Conservation (phyloP, 495 filamentous ascomycete genomes). For the Penicillium goetzii region DNA sequence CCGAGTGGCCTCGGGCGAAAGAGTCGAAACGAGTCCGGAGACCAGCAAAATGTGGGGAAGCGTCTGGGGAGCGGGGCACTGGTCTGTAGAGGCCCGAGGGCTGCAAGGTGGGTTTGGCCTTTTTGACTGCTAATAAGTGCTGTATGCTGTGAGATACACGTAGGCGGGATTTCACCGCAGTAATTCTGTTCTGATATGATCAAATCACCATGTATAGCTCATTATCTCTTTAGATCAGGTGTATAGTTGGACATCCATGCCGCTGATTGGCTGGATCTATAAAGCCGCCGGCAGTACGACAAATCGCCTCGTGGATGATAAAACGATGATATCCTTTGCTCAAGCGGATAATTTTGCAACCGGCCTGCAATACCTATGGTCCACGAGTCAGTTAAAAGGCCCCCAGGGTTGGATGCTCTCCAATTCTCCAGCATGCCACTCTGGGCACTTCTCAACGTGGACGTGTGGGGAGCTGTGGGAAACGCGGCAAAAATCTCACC, state of each 20-base stretch:
- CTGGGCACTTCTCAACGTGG: constrained; percentile 12
- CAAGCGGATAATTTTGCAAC: constrained; percentile 29
- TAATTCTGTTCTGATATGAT: neutral
- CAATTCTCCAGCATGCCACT: neutral
- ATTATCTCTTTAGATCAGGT: neutral
- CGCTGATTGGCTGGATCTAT: constrained; percentile 12
- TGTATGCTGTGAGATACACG: too few relatives aligned
- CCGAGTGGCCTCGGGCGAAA: constrained; percentile 12
- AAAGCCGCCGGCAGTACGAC: constrained; percentile 8
- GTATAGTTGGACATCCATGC: neutral
- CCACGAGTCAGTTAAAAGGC: neutral
- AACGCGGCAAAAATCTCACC: constrained; percentile 34
- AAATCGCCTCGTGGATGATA: neutral
- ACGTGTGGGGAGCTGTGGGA: constrained; percentile 37
- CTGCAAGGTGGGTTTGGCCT: neutral
- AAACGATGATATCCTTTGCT: constrained; percentile 1
- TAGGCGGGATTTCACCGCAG: too few relatives aligned
- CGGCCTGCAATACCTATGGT: constrained; percentile 2
- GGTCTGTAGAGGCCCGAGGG: neutral
- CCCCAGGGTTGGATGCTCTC: neutral
- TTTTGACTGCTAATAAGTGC: neutral
- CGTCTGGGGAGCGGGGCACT: constrained; percentile 20
- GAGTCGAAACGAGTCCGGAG: constrained; percentile 11
- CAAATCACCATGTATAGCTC: neutral
- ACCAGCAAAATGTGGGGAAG: constrained; percentile 18